These are phyloP conservation scores for Gossypium sturtianum DNA, from an alignment of 345 rosid species.

Conservation along the genomic window DNA sequence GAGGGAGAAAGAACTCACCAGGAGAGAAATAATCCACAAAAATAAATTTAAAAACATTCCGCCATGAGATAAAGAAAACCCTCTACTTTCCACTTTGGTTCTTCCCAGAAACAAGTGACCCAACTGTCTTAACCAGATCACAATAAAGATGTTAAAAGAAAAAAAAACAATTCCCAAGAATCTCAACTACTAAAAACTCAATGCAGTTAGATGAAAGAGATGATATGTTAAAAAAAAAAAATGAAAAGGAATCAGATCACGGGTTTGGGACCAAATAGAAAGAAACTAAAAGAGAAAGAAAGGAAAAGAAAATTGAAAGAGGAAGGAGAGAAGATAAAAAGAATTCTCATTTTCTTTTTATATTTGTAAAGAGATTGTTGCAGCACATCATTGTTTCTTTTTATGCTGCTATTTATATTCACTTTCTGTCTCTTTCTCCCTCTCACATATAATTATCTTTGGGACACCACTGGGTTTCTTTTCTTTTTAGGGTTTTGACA, in stretches of 20 bases:
- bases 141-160: background rate
- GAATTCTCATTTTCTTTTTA: too few relatives aligned
- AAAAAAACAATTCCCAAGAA: slow-evolving; percentile 8
- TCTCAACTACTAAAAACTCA: background rate
- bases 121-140: background rate
- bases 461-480: background rate
- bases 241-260: background rate
- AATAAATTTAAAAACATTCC: background rate
- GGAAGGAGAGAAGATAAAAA: too few relatives aligned
- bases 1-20: background rate
- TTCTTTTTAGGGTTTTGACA: background rate
- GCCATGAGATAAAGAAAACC: background rate
- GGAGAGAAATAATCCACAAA: background rate
- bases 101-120: background rate
- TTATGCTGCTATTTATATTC: slow-evolving; percentile 5
- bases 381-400: slow-evolving; percentile 11
- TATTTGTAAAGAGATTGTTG: background rate
- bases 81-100: background rate
- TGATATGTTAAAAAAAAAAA: background rate
- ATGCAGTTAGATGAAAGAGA: background rate
- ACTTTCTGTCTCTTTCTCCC: slow-evolving; percentile 7
- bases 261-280: background rate
- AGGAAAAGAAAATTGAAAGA: background rate
- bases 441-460: background rate
- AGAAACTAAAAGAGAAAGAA: background rate